A percentile compares a stretch with the other conserved stretches of the same genome.
Evolutionary conservation across 1,284 basidiomycete species (phyloP).

Genomic region (Ustanciosporium gigantosporum): DNA sequence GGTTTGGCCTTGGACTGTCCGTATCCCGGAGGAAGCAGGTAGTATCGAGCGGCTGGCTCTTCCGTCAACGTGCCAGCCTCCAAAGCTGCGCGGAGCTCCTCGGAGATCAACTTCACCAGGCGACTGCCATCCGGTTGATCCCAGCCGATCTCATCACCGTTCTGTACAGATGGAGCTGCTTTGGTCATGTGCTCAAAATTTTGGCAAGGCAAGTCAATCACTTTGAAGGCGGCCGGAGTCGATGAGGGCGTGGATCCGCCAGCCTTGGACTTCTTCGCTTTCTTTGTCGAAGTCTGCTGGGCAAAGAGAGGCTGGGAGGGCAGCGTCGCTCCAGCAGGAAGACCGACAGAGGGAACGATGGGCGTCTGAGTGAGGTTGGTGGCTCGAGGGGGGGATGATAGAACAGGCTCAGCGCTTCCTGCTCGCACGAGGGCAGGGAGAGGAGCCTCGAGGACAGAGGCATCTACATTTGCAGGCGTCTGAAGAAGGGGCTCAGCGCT

Average conservation of each 20-base stretch:
- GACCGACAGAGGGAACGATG: not conserved
- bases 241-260: conserved; percentile 9
- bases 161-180: conserved; percentile 17
- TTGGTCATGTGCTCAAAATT: conserved; percentile 35
- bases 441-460: not conserved
- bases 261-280: conserved; percentile 22
- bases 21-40: conserved; percentile 51
- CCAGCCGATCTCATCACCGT: conserved; percentile 48
- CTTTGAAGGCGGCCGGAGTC: conserved; percentile 16
- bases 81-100: conserved; percentile 55
- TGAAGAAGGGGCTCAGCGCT: too few species aligned
- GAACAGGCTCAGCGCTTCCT: conserved; percentile 13
- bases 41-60: conserved; percentile 55
- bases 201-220: conserved; percentile 23
- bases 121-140: conserved; percentile 56
- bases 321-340: not conserved
- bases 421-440: conserved; percentile 4
- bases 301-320: not conserved
- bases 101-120: conserved; percentile 57
- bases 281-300: conserved; percentile 11
- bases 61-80: conserved; percentile 49
- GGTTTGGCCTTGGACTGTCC: conserved; percentile 53
- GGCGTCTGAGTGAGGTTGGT: not conserved
- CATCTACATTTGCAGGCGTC: too few species aligned
- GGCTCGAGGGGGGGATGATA: not conserved